Percentiles rank a stretch among this genome's conserved stretches.
Evolutionary conservation across 2,329 filamentous ascomycete genomes (phyloP).

Genomic region (Microdochium bolleyi): DNA sequence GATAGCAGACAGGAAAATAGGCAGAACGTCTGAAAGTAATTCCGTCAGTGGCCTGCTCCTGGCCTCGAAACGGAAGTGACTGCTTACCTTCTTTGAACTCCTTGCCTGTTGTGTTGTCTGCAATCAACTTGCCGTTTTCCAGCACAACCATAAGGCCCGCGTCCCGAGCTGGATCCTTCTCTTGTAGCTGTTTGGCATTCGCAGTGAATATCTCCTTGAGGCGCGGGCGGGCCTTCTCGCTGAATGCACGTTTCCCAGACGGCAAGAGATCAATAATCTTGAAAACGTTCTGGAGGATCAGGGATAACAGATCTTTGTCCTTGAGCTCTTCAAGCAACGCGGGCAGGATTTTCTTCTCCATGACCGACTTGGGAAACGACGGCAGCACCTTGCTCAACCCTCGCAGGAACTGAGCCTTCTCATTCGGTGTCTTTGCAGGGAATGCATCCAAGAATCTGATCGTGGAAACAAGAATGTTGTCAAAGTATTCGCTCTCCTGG

Average conservation of each 20-base stretch:
- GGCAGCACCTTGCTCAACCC: constrained; percentile 80
- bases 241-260: constrained; percentile 68
- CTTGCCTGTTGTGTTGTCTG: constrained; percentile 77
- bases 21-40: constrained; percentile 64
- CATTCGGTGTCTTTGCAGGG: constrained; percentile 82
- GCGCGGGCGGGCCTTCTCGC: constrained; percentile 77
- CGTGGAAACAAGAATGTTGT: constrained; percentile 92
- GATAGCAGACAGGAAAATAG: constrained; percentile 74
- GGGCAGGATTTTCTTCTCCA: constrained; percentile 90
- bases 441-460: constrained; percentile 91
- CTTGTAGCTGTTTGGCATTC: constrained; percentile 49
- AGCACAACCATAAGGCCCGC: constrained; percentile 87
- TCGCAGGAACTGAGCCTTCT: constrained; percentile 87
- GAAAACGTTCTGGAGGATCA: constrained; percentile 88
- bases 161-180: constrained; percentile 77
- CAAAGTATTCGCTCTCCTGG: constrained; percentile 91
- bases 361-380: constrained; percentile 86
- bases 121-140: constrained; percentile 70
- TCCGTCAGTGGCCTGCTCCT: constrained; percentile 1
- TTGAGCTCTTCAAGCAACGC: constrained; percentile 90
- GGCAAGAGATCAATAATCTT: constrained; percentile 77
- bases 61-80: not conserved
- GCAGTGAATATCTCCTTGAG: constrained; percentile 76
- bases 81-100: constrained; percentile 85
- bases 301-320: constrained; percentile 75